Evolutionary conservation across 495 filamentous ascomycete species (phyloP).

Genomic region (Penicillium psychrofluorescens): DNA sequence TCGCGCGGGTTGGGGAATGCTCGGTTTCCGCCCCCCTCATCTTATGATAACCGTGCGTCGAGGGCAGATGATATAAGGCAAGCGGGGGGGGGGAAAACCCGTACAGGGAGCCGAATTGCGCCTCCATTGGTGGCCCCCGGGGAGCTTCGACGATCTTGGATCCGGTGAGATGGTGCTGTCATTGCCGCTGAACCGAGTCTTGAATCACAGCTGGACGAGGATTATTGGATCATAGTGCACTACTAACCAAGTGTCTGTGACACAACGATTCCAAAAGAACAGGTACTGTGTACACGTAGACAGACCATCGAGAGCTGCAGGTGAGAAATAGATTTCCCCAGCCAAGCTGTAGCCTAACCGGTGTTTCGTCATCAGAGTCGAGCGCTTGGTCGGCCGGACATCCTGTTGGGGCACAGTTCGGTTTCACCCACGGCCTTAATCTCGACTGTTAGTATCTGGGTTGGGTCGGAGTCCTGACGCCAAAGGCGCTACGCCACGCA

Average conservation of each 20-base stretch:
- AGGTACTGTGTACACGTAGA: no score
- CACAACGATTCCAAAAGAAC: no score
- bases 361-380: not conserved
- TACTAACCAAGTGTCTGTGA: no score
- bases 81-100: not conserved
- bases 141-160: no score
- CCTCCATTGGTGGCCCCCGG: no score
- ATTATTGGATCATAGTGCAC: no score
- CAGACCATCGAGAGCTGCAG: not conserved
- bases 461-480: slow-evolving; percentile 2
- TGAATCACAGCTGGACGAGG: no score
- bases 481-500: slow-evolving; percentile 19
- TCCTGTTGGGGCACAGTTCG: slow-evolving; percentile 9
- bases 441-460: not conserved
- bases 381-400: not conserved
- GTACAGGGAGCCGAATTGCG: not conserved
- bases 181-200: no score
- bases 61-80: not conserved
- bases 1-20: slow-evolving; percentile 7
- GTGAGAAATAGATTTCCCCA: not conserved
- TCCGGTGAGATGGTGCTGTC: no score
- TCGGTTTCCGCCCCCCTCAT: not conserved
- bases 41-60: not conserved
- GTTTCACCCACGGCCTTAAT: slow-evolving; percentile 4
- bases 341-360: no score